These are phyloP conservation scores for Anaeromyces robustus DNA, from an alignment of 192 early-diverging fungal species.

Conservation along the genomic window DNA sequence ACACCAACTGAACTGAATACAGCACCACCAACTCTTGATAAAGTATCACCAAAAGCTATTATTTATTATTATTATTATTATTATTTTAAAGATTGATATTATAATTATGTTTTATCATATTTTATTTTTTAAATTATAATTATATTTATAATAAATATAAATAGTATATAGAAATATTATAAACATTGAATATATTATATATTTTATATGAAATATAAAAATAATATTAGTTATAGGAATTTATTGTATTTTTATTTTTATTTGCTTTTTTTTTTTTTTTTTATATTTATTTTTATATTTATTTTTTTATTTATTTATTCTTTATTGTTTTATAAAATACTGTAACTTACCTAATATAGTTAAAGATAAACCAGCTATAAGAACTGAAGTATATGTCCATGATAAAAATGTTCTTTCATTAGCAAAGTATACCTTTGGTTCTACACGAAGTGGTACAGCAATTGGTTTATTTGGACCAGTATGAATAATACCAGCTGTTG, in stretches of 20 bases:
- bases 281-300: too few species aligned
- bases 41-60: conserved; percentile 50
- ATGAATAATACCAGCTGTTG: background rate
- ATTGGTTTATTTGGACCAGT: background rate
- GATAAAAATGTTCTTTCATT: conserved; percentile 87
- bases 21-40: conserved; percentile 47
- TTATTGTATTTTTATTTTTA: too few species aligned
- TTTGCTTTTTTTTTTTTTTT: too few species aligned
- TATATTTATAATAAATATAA: too few species aligned
- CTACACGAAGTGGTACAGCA: background rate
- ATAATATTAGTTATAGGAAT: too few species aligned
- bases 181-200: too few species aligned
- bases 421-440: conserved; percentile 88
- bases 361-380: background rate
- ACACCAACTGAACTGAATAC: conserved; percentile 54
- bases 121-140: too few species aligned
- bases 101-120: too few species aligned
- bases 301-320: too few species aligned
- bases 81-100: too few species aligned
- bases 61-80: background rate
- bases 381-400: conserved; percentile 22
- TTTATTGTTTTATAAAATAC: background rate
- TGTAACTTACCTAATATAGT: background rate
- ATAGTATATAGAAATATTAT: too few species aligned
- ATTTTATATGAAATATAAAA: too few species aligned